These are phyloP conservation scores for Rhizopogon roseolus DNA, from an alignment of 768 basidiomycete species.

Conservation along the genomic window DNA sequence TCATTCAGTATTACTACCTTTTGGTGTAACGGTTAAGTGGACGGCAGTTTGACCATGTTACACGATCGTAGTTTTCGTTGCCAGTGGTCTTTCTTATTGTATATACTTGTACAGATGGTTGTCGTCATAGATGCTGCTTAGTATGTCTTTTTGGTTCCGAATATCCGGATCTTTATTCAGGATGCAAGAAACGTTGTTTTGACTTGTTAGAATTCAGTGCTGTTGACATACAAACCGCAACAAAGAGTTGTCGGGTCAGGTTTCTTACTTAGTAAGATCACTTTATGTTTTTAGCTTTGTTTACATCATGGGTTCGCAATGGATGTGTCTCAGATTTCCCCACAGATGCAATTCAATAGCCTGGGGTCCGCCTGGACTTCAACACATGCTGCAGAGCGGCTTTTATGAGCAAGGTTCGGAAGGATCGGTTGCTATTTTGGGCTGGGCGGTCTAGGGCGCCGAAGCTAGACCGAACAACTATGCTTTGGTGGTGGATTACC, in stretches of 20 bases:
- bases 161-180: neutral
- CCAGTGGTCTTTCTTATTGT: constrained; percentile 28
- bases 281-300: neutral
- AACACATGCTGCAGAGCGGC: neutral
- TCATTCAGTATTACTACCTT: too few relatives aligned
- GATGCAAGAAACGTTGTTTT: constrained; percentile 2
- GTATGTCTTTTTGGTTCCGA: neutral
- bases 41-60: too few relatives aligned
- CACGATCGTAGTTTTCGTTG: constrained; percentile 41
- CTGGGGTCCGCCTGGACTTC: neutral
- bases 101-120: neutral
- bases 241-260: neutral
- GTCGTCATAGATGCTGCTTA: constrained; percentile 36
- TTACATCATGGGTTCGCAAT: neutral
- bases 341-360: neutral
- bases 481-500: neutral
- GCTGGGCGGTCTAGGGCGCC: neutral
- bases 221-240: neutral
- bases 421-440: neutral
- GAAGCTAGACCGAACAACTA: neutral
- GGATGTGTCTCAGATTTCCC: neutral
- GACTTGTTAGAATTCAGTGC: constrained; percentile 2
- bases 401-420: neutral
- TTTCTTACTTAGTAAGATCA: neutral
- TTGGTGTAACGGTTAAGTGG: too few relatives aligned